Conservation (phyloP, 2,329 filamentous ascomycete genomes). For the Tolypocladium tundrense region DNA sequence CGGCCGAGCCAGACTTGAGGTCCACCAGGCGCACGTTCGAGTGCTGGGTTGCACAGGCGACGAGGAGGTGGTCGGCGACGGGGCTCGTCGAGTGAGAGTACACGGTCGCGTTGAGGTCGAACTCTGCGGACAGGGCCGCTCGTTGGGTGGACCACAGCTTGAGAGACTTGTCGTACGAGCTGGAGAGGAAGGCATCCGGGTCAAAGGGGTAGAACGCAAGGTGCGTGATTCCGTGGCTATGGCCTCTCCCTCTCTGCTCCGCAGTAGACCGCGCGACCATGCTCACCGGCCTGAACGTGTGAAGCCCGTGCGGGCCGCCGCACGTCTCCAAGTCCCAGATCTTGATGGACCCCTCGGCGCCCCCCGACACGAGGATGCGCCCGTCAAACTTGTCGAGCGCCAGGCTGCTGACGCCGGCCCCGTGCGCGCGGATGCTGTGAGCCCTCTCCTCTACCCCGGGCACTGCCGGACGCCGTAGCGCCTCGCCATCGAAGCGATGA, state of each 20-base stretch:
- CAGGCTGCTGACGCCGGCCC: constrained; percentile 67
- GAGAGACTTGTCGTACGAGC: constrained; percentile 67
- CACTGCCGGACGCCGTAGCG: constrained; percentile 5
- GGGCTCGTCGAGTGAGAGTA: constrained; percentile 73
- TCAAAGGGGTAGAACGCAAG: constrained; percentile 74
- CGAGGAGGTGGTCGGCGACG: constrained; percentile 61
- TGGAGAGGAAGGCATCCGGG: constrained; percentile 62
- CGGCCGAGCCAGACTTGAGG: constrained; percentile 64
- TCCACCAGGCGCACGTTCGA: constrained; percentile 79
- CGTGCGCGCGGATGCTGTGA: constrained; percentile 52
- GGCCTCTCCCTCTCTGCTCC: constrained; percentile 23
- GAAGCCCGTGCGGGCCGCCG: constrained; percentile 29
- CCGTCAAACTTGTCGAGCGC: constrained; percentile 77
- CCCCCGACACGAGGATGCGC: constrained; percentile 67
- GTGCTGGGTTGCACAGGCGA: constrained; percentile 82
- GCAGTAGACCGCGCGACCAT: constrained; percentile 33
- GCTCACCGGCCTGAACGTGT: constrained; percentile 44
- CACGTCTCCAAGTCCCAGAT: constrained; percentile 75
- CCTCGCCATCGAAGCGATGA: constrained; percentile 57
- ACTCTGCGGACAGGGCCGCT: constrained; percentile 51
- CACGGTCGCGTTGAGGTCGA: constrained; percentile 56
- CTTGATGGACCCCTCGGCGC: constrained; percentile 73
- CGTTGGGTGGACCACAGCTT: constrained; percentile 64
- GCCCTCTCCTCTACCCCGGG: constrained; percentile 16
- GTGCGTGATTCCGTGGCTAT: constrained; percentile 66